phyloP scores from a whole-genome alignment of 352 stramenopile species.

The Pythium myriotylum region DNA sequence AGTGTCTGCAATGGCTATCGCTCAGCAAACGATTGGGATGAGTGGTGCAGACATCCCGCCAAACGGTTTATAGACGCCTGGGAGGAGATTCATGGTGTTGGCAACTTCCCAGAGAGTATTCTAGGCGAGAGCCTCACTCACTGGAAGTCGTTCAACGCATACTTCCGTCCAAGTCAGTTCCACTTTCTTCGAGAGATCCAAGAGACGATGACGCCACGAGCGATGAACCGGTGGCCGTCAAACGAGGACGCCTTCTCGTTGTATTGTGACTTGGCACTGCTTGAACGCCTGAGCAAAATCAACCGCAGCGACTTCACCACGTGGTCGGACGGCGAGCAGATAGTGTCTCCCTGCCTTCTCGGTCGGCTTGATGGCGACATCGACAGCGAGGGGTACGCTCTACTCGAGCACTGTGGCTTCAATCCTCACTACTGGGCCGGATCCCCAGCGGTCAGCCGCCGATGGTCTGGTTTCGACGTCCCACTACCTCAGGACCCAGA shows the following conservation, averaged over 20 bases:
- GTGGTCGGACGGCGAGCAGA: slow-evolving; percentile 10
- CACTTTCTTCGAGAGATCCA: slow-evolving; percentile 6
- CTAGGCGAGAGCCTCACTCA: not conserved
- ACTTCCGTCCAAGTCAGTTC: slow-evolving; percentile 7
- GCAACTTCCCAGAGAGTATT: not conserved
- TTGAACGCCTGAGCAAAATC: not conserved
- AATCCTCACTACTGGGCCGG: slow-evolving; percentile 5
- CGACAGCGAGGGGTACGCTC: not conserved
- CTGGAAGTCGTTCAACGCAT: not conserved
- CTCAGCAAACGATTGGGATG: not conserved
- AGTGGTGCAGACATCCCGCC: too few species aligned
- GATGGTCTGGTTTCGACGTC: slow-evolving; percentile 10
- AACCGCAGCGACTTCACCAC: not conserved
- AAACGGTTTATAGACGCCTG: not conserved
- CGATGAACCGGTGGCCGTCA: not conserved
- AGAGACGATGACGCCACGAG: too few species aligned
- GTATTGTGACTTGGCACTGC: slow-evolving; percentile 4
- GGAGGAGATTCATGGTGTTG: not conserved
- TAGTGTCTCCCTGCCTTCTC: slow-evolving; percentile 9
- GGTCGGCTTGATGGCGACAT: not conserved
- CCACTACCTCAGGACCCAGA: not conserved
- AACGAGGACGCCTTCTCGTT: slow-evolving; percentile 11
- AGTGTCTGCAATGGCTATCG: not conserved
- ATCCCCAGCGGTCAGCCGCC: not conserved
- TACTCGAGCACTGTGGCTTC: slow-evolving; percentile 11